Conservation (phyloP, 2,329 filamentous ascomycete species). For the Alternaria gaisen region DNA sequence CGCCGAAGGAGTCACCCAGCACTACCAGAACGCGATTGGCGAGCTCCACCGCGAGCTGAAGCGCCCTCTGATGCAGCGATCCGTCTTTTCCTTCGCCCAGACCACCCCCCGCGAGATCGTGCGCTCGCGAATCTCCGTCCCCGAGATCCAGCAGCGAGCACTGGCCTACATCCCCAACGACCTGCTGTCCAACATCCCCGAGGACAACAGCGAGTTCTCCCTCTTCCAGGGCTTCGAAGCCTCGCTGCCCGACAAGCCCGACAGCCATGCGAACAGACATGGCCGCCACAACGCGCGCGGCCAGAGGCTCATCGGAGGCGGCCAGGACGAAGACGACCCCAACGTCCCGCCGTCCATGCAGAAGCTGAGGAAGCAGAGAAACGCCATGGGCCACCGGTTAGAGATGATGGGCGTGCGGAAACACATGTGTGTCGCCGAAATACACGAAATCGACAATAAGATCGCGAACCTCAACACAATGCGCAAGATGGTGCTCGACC, state of each 20-base stretch:
- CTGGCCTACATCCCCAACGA: constrained; percentile 90
- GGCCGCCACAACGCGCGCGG: constrained; percentile 75
- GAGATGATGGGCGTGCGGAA: constrained; percentile 93
- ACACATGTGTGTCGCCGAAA: constrained; percentile 97
- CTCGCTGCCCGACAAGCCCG: constrained; percentile 74
- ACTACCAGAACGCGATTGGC: constrained; percentile 87
- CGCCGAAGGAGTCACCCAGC: constrained; percentile 62
- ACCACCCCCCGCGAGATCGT: constrained; percentile 94
- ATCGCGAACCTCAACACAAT: constrained; percentile 92
- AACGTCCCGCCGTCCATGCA: constrained; percentile 73
- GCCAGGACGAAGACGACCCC: constrained; percentile 62
- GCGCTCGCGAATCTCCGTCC: constrained; percentile 86
- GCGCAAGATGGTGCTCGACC: constrained; percentile 89
- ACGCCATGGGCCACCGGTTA: constrained; percentile 80
- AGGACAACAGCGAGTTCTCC: constrained; percentile 85
- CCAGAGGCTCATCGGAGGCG: constrained; percentile 74
- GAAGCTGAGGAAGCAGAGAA: constrained; percentile 81
- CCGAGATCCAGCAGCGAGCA: constrained; percentile 94
- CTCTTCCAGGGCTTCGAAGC: constrained; percentile 97
- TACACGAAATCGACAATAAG: constrained; percentile 95
- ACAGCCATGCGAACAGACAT: constrained; percentile 65
- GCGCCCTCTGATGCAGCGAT: constrained; percentile 83
- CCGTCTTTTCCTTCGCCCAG: constrained; percentile 88
- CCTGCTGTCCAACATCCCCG: constrained; percentile 86
- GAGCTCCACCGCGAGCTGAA: constrained; percentile 90